Evolutionary conservation across 2,329 filamentous ascomycete genomes (phyloP).

Genomic region (Aspergillus fructus): DNA sequence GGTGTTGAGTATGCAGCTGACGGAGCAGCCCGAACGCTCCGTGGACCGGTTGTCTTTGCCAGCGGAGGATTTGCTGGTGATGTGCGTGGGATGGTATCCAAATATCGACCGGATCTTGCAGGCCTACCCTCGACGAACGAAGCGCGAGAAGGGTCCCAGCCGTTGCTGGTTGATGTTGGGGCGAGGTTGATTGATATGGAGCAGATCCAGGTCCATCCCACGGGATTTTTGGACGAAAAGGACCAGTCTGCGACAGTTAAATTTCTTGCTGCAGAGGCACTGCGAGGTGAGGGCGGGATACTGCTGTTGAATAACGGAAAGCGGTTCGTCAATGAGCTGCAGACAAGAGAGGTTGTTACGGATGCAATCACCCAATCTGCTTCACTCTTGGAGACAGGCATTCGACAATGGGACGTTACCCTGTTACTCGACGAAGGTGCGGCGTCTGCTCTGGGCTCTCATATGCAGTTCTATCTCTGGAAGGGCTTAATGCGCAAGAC

Average conservation of each 20-base stretch:
- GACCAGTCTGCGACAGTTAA: slow-evolving; percentile 51
- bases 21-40: slow-evolving; percentile 33
- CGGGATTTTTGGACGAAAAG: slow-evolving; percentile 60
- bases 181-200: slow-evolving; percentile 49
- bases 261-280: slow-evolving; percentile 63
- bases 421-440: slow-evolving; percentile 62
- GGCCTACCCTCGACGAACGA: slow-evolving; percentile 65
- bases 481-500: slow-evolving; percentile 61
- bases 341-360: slow-evolving; percentile 59
- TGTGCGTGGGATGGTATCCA: slow-evolving; percentile 54
- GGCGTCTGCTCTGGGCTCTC: slow-evolving; percentile 52
- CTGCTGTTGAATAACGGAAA: slow-evolving; percentile 48
- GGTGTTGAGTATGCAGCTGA: slow-evolving; percentile 53
- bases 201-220: slow-evolving; percentile 63
- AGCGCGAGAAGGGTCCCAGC: slow-evolving; percentile 54
- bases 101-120: slow-evolving; percentile 59
- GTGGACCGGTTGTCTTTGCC: slow-evolving; percentile 60
- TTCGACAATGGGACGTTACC: slow-evolving; percentile 59
- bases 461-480: slow-evolving; percentile 63
- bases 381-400: slow-evolving; percentile 20
- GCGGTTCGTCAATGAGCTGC: slow-evolving; percentile 63
- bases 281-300: slow-evolving; percentile 63
- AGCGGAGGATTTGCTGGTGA: slow-evolving; percentile 65
- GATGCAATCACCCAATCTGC: slow-evolving; percentile 48
- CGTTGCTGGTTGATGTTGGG: slow-evolving; percentile 40